Conservation (phyloP, 768 basidiomycete genomes). For the Collybia mongolica region DNA sequence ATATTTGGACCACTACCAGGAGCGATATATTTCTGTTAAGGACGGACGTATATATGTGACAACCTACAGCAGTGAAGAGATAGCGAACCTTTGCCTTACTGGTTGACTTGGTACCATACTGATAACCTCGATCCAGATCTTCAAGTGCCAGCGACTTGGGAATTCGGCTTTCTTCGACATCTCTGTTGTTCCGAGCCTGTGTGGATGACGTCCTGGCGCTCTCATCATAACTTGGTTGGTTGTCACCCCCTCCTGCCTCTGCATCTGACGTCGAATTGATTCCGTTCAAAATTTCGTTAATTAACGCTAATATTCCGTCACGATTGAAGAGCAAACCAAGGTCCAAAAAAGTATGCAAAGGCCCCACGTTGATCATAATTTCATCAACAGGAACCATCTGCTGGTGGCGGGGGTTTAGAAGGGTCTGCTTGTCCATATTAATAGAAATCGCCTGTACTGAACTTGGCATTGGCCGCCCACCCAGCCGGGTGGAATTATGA, state of each 20-base stretch:
- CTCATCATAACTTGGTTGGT: not conserved
- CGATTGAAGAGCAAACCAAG: constrained; percentile 42
- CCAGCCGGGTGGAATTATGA: not conserved
- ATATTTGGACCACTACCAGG: constrained; percentile 17
- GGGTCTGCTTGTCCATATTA: not conserved
- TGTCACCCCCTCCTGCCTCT: not conserved
- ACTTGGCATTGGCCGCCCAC: not conserved
- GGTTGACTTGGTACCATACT: constrained; percentile 30
- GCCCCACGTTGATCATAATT: constrained; percentile 45
- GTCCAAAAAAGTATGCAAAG: constrained; percentile 80
- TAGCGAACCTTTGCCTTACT: too few species aligned
- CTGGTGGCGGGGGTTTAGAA: not conserved
- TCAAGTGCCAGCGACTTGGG: constrained; percentile 50
- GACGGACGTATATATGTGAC: not conserved
- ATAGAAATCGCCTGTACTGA: constrained; percentile 7
- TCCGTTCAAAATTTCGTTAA: constrained; percentile 35
- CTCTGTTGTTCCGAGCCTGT: too few species aligned
- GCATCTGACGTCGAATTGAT: too few species aligned
- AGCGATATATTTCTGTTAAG: not conserved
- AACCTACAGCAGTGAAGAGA: too few species aligned
- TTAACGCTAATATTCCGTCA: constrained; percentile 42
- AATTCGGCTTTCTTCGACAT: too few species aligned
- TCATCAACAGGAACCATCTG: constrained; percentile 8
- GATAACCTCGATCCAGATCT: constrained; percentile 54
- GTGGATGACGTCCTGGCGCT: too few species aligned